Evolutionary conservation across 768 basidiomycete species (phyloP), one percentile per base, ranked within the genome.

Genomic region (Pulveroboletus frians): DNA sequence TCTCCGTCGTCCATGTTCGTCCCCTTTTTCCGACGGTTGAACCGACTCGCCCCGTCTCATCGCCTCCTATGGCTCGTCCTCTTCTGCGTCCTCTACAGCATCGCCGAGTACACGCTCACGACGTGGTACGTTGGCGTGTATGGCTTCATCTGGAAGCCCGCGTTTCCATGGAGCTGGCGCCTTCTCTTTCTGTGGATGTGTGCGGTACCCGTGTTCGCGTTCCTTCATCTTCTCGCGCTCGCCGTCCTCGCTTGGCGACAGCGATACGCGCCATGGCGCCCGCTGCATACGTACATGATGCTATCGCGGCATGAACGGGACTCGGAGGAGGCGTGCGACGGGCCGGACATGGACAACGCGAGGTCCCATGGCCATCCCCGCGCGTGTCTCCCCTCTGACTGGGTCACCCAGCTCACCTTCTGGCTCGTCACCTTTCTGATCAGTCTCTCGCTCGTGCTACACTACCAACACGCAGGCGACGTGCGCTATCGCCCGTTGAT

Each of bases 101-200:
- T 49, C 17, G 45, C 47, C 6, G 61, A 61, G 15, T 32, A 47
- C 44, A 17, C 9, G 17, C 50, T 60, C 32, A 43, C 47, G 7
- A 1, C 15, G 1, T 27, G 35, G 41, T 63, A 56, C 54, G 47
- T 63, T 6, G 9, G 13, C 0, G 2, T 37, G 0, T 6, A 38
- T 9, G 46, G n/a, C 0, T 10, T 6, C 3, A 41, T 63, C 36
- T 61, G 61, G 61, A 48, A 41, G 31, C 52, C 54, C 0, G 54
- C 47, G 0, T 61, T 63, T 39, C 61, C 60, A 1, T 15, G 32
- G 4, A 63, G 50, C 29, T 61, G 60, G 60, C 61, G 50, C 30
- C 1, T 60, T 0, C 1, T 57, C 1, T 36, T 61, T 43, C 9
- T 61, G 21, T 50, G 36, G 1, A 27, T 63, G 30, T 57, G 48